Evolutionary conservation across 2,329 filamentous ascomycete species (phyloP), one percentile per base, ranked within the genome.

Genomic region (Xylariaceae sp.): DNA sequence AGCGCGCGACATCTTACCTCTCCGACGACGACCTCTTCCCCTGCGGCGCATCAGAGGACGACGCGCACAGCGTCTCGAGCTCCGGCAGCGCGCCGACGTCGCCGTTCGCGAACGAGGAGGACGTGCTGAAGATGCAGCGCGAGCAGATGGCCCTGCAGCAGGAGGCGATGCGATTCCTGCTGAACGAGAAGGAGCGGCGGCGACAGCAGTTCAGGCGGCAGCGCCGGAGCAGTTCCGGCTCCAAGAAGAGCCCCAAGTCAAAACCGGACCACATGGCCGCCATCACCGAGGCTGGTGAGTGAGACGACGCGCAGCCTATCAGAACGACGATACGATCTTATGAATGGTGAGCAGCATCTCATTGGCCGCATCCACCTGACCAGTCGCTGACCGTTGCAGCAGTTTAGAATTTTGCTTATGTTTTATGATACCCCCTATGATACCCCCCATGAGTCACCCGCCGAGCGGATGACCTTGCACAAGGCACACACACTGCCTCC

Each of bases 11-110:
- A 2, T 82, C 82, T 0, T 85, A 79, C 71, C 77, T 87, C 60
- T 85, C 83, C 42, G 85, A 88, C 74, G 85, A 87, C 72, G 85
- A 87, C 65, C 80, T 87, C 52, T 81, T 84, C 71, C 77, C 81
- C 54, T 73, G 76, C 68, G 77, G 79, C 63, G 60, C 76, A 61
- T 77, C 79, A 53, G 79, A 82, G 63, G 79, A 83, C 65, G 79
- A 83, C 65, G 64, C 72, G 57, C 74, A 71, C 70, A 81, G 77
- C 70, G 71, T 79, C 49, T 78, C 75, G 44, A 73, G 71, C 66
- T 66, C 70, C 62, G 72, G 71, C 60, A 77, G 75, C 73, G 72
- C 74, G 65, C 69, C 72, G 2, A 79, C 77, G 67, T 74, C 78
- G 44, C 76, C 72, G 48, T 72, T 69, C 57, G 67, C 76, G 54